Evolutionary conservation across 257 asterid species (phyloP).

Genomic region (Echium plantagineum): DNA sequence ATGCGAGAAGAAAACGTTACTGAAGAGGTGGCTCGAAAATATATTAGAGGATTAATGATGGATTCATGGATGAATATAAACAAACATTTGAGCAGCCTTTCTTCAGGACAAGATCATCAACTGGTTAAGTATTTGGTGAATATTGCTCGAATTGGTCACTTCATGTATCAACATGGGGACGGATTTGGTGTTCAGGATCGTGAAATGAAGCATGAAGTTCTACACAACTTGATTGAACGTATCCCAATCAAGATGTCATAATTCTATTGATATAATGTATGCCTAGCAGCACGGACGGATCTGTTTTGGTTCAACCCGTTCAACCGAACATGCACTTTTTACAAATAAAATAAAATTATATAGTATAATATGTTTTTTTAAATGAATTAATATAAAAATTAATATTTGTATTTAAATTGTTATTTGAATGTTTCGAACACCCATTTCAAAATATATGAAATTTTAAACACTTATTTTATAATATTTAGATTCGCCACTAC

Average conservation of each 20-base stretch:
- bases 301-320: too few relatives aligned
- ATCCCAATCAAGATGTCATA: background rate
- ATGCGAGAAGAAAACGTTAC: constrained; percentile 40
- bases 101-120: background rate
- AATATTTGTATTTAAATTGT: too few relatives aligned
- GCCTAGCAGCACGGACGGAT: too few relatives aligned
- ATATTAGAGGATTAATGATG: constrained; percentile 15
- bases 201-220: constrained; percentile 27
- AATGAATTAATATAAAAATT: too few relatives aligned
- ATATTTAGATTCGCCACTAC: too few relatives aligned
- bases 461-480: too few relatives aligned
- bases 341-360: too few relatives aligned
- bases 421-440: too few relatives aligned
- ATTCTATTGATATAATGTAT: too few relatives aligned
- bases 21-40: constrained; percentile 30
- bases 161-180: constrained; percentile 41
- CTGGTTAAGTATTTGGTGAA: constrained; percentile 23
- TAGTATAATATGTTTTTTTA: too few relatives aligned
- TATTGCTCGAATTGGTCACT: constrained; percentile 27
- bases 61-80: constrained; percentile 36
- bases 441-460: too few relatives aligned
- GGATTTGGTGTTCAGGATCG: constrained; percentile 45
- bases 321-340: too few relatives aligned
- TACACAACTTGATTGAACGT: constrained; percentile 32
- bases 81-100: constrained; percentile 4